These are phyloP conservation scores for Phytophthora melonis DNA, from an alignment of 352 stramenopile species.

Conservation along the genomic window DNA sequence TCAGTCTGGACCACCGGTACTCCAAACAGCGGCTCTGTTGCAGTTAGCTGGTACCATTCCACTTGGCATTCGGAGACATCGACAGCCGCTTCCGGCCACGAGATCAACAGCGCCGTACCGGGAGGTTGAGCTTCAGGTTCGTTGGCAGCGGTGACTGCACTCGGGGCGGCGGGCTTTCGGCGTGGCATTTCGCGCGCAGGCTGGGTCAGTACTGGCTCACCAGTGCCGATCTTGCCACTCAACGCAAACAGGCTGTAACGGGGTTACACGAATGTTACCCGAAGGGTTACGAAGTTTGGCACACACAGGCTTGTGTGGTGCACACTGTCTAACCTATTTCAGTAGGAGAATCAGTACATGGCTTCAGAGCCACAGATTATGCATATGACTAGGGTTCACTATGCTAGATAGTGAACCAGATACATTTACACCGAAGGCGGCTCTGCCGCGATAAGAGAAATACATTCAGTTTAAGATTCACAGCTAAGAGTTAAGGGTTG, in stretches of 20 bases:
- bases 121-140: conserved; percentile 38
- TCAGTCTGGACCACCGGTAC: conserved; percentile 60
- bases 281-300: too few relatives aligned
- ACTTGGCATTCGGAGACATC: conserved; percentile 56
- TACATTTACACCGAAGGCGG: too few relatives aligned
- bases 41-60: conserved; percentile 78
- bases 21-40: conserved; percentile 68
- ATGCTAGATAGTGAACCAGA: too few relatives aligned
- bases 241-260: conserved; percentile 81
- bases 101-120: conserved; percentile 61
- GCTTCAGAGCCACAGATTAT: too few relatives aligned
- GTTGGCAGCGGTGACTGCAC: conserved; percentile 50
- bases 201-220: conserved; percentile 48
- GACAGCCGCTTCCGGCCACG: conserved; percentile 53
- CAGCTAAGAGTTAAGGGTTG: too few relatives aligned
- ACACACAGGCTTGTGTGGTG: too few relatives aligned
- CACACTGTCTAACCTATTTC: too few relatives aligned
- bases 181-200: conserved; percentile 74
- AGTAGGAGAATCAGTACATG: too few relatives aligned
- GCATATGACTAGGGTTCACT: too few relatives aligned
- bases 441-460: too few relatives aligned
- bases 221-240: conserved; percentile 64
- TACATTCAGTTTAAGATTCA: too few relatives aligned
- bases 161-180: conserved; percentile 54
- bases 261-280: too few relatives aligned